Evolutionary conservation across 1,284 basidiomycete genomes (phyloP), one percentile per base, ranked within the genome.

Genomic region (Ceratorhiza oryzae-sativae): DNA sequence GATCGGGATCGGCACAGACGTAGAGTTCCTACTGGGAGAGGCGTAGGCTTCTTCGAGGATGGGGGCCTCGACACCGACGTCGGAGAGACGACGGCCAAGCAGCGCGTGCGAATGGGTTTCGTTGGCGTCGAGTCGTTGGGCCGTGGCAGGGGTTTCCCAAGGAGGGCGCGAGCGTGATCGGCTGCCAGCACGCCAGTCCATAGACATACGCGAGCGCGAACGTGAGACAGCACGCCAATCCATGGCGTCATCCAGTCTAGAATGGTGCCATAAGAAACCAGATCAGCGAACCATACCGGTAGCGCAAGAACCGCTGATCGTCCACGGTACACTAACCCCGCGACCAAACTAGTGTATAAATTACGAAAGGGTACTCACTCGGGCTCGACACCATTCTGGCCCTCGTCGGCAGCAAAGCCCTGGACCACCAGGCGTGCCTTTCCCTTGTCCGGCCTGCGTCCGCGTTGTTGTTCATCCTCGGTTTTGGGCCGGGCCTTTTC

Each of bases 141-240:
- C 39, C 23, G 45, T 36, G 32, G 45, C 42, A 25, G 65, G 65
- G 15, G 91, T 92, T 65, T 84, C 83, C 79, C 84, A 83, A 0
- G 93, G 91, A 77, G 93, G 90, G 30, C 96, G 90, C 25, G 97
- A 98, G 74, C 95, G 87, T 15, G 95, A 97, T 73, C 95, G 88
- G 78, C 93, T 95, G 78, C 94, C 89, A 20, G 92, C 91, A 53
- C 95, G 87, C 95, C 96, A 98, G 79, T 98, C 97, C 91, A 98
- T 97, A 46, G 86, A 83, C 42, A 75, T 79, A 20, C 71, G 85
- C 79, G 76, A 81, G 9, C 79, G 77, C 30, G 76, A 78, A 71
- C 79, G 77, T 59, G 77, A 79, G 71, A 77, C 78, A 48, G 76
- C 77, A 41, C 79, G 76, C 79, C 79, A 79, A 46, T 80, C 79